A percentile compares a stretch with the other conserved stretches of the same genome.
Evolutionary conservation across 805 yeast genomes (phyloP).

Genomic region (Saturnispora sanitii): DNA sequence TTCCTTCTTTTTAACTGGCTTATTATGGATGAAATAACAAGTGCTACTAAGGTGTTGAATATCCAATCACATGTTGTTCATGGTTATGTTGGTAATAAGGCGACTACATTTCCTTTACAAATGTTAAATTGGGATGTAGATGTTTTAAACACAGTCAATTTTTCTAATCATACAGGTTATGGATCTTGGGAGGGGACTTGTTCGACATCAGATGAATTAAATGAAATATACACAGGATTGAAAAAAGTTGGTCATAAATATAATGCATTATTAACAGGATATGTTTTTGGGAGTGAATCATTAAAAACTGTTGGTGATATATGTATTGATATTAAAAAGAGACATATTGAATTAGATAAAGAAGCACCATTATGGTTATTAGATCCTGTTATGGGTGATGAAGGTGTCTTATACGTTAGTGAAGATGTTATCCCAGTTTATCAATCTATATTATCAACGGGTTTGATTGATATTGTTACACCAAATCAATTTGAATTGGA

Average conservation of each 20-base stretch:
- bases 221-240: constrained; percentile 32
- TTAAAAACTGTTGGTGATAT: constrained; percentile 34
- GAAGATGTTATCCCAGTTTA: constrained; percentile 51
- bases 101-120: constrained; percentile 57
- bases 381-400: constrained; percentile 80
- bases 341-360: constrained; percentile 18
- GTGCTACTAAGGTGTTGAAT: constrained; percentile 30
- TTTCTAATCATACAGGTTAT: constrained; percentile 65
- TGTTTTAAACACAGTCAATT: constrained; percentile 52
- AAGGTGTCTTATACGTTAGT: constrained; percentile 58
- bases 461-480: constrained; percentile 60
- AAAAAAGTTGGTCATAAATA: constrained; percentile 29
- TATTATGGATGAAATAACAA: not conserved
- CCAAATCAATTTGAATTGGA: constrained; percentile 91
- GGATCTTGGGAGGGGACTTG: constrained; percentile 44
- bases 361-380: constrained; percentile 39
- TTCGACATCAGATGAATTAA: constrained; percentile 32
- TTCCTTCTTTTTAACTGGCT: not conserved
- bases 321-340: constrained; percentile 27
- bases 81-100: constrained; percentile 65
- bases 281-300: constrained; percentile 49
- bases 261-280: constrained; percentile 56
- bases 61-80: constrained; percentile 65
- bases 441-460: constrained; percentile 33
- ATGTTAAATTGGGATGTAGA: constrained; percentile 64